Base-by-base conservation (phyloP, 1,139 yeast species). In the Suhomyces guaymorum region DNA sequence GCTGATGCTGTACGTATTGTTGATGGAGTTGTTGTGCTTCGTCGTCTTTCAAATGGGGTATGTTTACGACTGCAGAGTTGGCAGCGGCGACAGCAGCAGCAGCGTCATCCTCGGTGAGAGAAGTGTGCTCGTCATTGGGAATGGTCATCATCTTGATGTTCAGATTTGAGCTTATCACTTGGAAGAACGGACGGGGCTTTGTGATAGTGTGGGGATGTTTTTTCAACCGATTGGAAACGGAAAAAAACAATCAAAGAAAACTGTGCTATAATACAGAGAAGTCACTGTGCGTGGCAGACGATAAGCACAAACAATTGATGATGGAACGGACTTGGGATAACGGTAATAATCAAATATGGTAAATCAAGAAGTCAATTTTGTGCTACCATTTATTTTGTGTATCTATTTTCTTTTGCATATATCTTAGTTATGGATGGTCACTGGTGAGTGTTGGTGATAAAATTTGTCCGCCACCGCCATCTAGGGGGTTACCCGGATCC, bases 1-100 rank as follows among this genome's bases (percentile, higher is more conserved):
- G 50, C 12, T 48, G 50, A 16, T 42, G 47, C 25, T 51, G 55
- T 26, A 46, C 51, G 28, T 48, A 51, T 29, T 50, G 55, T 20
- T 50, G 56, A 26, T 51, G 54, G 28, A 49, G 46, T 30, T 43
- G 54, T 20, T 53, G 55, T 9, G 48, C 44, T 13, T 52, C 57
- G 9, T 52, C 57, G 13, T 48, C 50, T 27, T 52, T 52, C 25
- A 49, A 41, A 43, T 32, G 47, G 24, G 42, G 46, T 16, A 39
- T 39, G 30, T 36, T 20, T 24, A 43, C 30, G 33, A 40, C 48
- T 11, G 44, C 51, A 5, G 60, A 56, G 23, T 57, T 56, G 24
- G 61, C 58, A n/a, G 56, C 59, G 10, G 61, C 64, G 8, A 55
- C 59, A 10, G 55, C 63, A 7, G 61, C 53, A 17, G 58, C 55